Conservation (phyloP, 1,139 yeast genomes). For the Debaryomyces coudertii region DNA sequence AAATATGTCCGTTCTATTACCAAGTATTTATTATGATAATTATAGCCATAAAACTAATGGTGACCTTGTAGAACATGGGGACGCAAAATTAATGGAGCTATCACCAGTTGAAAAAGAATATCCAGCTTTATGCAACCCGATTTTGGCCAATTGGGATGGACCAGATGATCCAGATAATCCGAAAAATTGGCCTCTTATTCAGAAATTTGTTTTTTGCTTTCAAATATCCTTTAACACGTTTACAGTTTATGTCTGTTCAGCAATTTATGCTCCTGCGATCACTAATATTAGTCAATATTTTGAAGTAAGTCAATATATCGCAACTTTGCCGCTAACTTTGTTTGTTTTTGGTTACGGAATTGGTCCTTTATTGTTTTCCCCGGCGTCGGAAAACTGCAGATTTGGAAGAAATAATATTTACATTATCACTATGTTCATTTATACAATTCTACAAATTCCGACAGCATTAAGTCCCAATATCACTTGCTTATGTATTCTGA, state of each 20-base stretch:
- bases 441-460: conserved; percentile 38
- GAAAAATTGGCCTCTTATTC: conserved; percentile 28
- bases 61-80: background rate
- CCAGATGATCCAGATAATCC: conserved; percentile 37
- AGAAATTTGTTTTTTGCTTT: conserved; percentile 23
- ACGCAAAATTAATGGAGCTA: conserved; percentile 21
- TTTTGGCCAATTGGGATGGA: conserved; percentile 25
- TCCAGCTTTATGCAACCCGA: background rate
- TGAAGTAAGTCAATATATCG: conserved; percentile 43
- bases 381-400: conserved; percentile 50
- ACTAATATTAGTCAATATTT: conserved; percentile 45
- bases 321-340: conserved; percentile 44
- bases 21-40: conserved; percentile 16
- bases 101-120: conserved; percentile 1
- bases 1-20: conserved; percentile 30
- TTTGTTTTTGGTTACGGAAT: conserved; percentile 58
- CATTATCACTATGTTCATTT: conserved; percentile 31
- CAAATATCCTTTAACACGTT: conserved; percentile 28
- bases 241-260: conserved; percentile 32
- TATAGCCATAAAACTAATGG: background rate
- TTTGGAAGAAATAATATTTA: conserved; percentile 57
- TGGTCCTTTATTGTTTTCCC: conserved; percentile 59
- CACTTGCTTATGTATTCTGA: conserved; percentile 33
- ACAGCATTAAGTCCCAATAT: conserved; percentile 35
- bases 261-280: conserved; percentile 34